Evolutionary conservation across 805 yeast species (phyloP).

Genomic region (Naumovozyma castellii): DNA sequence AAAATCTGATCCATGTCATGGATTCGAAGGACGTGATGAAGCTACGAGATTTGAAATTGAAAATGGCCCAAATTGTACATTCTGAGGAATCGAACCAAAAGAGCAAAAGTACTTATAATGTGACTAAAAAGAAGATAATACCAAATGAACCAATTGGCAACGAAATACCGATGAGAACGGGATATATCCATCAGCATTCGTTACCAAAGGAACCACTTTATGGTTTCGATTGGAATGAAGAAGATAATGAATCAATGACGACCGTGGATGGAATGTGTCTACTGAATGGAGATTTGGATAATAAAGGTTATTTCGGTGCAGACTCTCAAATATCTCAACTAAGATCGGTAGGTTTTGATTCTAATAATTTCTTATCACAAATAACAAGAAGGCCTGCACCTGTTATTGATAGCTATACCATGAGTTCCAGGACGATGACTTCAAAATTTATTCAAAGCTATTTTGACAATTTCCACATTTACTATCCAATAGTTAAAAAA

Average conservation of each 20-base stretch:
- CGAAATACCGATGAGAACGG: not conserved
- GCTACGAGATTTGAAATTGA: not conserved
- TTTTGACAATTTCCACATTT: slow-evolving; percentile 50
- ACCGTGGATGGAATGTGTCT: not conserved
- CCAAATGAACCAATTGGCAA: too few relatives aligned
- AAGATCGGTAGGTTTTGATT: not conserved
- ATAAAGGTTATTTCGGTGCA: not conserved
- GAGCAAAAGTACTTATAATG: too few relatives aligned
- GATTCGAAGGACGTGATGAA: not conserved
- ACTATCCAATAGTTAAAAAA: slow-evolving; percentile 52
- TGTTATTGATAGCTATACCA: not conserved
- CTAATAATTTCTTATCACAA: not conserved
- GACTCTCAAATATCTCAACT: not conserved
- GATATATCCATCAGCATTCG: not conserved
- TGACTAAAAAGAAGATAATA: too few relatives aligned
- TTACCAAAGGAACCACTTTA: not conserved
- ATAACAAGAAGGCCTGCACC: not conserved
- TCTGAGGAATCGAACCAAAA: too few relatives aligned
- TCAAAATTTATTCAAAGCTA: slow-evolving; percentile 38
- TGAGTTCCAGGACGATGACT: slow-evolving; percentile 7
- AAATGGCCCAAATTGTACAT: not conserved
- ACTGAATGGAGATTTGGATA: not conserved
- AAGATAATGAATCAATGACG: not conserved
- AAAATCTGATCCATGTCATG: slow-evolving; percentile 14
- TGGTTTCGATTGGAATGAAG: slow-evolving; percentile 1